Evolutionary conservation across 148 eudicot species (phyloP).

Genomic region (Amaranthus hypochondriacus): DNA sequence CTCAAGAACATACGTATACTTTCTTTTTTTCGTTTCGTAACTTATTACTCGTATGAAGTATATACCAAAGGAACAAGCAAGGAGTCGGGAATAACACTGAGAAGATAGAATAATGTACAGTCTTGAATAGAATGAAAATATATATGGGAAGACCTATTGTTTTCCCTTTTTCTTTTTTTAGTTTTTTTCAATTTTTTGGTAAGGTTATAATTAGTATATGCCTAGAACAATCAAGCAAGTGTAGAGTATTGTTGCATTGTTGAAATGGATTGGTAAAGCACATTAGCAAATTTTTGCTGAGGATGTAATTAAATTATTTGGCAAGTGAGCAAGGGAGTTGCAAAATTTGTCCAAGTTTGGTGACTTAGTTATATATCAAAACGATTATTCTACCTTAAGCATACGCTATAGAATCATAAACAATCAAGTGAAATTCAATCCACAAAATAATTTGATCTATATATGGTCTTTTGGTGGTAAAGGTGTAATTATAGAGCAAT

Average conservation of each 20-base stretch:
- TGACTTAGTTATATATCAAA: neutral
- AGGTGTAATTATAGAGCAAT: too few relatives aligned
- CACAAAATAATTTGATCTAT: too few relatives aligned
- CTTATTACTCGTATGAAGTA: constrained; percentile 8
- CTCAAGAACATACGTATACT: constrained; percentile 7
- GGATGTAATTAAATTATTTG: constrained; percentile 19
- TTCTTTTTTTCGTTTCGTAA: neutral
- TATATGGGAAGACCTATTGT: neutral
- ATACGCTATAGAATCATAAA: too few relatives aligned
- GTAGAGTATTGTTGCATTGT: neutral
- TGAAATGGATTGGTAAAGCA: constrained; percentile 11
- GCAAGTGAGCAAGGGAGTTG: constrained; percentile 5
- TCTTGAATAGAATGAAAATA: constrained; percentile 15
- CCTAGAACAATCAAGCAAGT: constrained; percentile 14
- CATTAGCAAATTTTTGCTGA: constrained; percentile 1
- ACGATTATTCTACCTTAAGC: too few relatives aligned
- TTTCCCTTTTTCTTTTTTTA: neutral
- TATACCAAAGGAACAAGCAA: constrained; percentile 8
- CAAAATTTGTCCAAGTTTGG: neutral
- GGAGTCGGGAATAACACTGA: neutral
- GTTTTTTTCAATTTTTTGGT: neutral
- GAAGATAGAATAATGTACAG: constrained; percentile 28
- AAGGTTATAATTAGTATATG: neutral
- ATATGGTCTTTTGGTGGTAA: too few relatives aligned
- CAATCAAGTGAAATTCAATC: too few relatives aligned